Evolutionary conservation across 208 protist genomes (phyloP), one percentile per base, ranked within the genome.

Genomic region (Wallacemonas sp.): DNA sequence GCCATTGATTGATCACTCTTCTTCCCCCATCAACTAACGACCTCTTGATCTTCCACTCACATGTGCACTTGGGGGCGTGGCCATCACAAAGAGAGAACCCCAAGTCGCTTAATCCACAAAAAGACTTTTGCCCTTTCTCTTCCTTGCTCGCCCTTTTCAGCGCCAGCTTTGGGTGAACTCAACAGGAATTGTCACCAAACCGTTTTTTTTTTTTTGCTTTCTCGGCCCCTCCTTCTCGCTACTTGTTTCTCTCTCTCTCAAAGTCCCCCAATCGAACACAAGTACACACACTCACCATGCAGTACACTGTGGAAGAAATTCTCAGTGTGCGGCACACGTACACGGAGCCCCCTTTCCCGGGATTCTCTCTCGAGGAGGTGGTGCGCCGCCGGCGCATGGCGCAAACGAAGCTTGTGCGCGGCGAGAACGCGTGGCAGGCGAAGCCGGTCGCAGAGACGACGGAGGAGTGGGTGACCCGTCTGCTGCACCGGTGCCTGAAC

Each of bases 291-390:
- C n/a, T n/a, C 32, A 71, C 34, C 2, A 87, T 87, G 83, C 83
- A 83, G 66, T 93, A 89, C 61, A 81, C 83, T 0, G 81, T 93
- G 46, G 79, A 91, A 52, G 78, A 92, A 68, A 92, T 96, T 33
- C 78, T 77, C 55, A 85, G 81, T n/a, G 71, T 93, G 76, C 79
- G 79, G 4, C 50, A 83, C 46, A 76, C 71, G 61, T 96, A 93
- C 67, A 59, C 38, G 13, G 85, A 96, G 36, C 76, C 83, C 10
- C 87, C 87, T 46, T 96, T 93, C 72, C 85, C 84, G 21, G 85
- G 75, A 39, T 96, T 96, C 76, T 91, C 83, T 3, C 87, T 96
- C 13, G 85, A 93, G 65, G 83, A 96, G 63, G 79, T 92, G 10
- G 74, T 76, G n/a, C 79, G 85, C 0, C 78, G 84, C 17, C 75